These are phyloP conservation scores for Escallonia rubra DNA, from an alignment of 129 eudicot genomes.

Conservation along the genomic window DNA sequence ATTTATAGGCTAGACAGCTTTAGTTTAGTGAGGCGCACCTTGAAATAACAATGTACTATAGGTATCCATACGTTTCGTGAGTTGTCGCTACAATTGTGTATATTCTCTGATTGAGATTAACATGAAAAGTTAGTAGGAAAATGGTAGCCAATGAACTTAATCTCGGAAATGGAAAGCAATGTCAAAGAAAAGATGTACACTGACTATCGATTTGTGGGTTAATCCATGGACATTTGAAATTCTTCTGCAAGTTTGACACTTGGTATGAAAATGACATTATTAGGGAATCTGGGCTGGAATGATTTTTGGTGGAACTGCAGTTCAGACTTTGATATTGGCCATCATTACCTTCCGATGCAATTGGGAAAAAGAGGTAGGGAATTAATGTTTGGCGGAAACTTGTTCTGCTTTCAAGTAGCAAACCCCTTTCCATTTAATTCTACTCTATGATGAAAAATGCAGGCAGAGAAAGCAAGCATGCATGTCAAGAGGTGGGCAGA, in stretches of 20 bases:
- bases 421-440: background rate
- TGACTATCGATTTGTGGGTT: no score
- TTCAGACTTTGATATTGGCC: conserved; percentile 64
- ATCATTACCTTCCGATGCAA: conserved; percentile 66
- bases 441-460: conserved; percentile 3
- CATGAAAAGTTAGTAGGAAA: no score
- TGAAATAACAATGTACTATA: no score
- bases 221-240: background rate
- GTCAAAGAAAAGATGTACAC: no score
- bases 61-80: no score
- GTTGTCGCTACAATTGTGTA: no score
- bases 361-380: conserved; percentile 82
- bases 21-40: no score
- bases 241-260: background rate
- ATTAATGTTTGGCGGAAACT: background rate
- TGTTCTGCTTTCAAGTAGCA: background rate
- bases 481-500: conserved; percentile 26
- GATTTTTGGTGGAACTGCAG: conserved; percentile 97
- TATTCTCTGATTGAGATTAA: no score
- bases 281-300: conserved; percentile 97
- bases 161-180: no score
- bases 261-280: background rate
- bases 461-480: conserved; percentile 33
- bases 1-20: no score
- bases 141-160: no score